Evolutionary conservation across 306 rosid species (phyloP).

Genomic region (Begonia fuchsioides): DNA sequence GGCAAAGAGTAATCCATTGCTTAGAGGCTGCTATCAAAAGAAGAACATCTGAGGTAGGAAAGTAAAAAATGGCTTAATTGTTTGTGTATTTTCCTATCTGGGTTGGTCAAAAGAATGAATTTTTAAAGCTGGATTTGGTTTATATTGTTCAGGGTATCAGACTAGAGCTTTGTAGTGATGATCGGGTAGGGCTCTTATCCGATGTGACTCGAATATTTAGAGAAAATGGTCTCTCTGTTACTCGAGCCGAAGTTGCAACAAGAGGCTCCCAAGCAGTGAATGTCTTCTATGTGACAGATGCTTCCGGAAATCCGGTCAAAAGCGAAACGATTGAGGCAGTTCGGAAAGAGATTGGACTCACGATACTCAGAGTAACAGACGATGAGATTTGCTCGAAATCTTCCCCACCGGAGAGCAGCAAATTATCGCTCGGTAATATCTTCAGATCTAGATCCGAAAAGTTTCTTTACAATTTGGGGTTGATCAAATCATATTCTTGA

Average conservation of each 20-base stretch:
- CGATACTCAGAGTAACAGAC: conserved; percentile 52
- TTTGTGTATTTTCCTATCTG: background rate
- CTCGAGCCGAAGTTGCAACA: conserved; percentile 83
- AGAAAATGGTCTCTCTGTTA: conserved; percentile 88
- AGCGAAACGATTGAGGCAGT: conserved; percentile 82
- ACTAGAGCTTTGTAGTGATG: conserved; percentile 77
- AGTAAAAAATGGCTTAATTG: background rate
- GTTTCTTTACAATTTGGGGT: conserved; percentile 77
- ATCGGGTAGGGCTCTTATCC: conserved; percentile 76
- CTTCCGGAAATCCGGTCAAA: conserved; percentile 61
- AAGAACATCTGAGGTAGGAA: conserved; percentile 66
- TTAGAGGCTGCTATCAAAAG: conserved; percentile 89
- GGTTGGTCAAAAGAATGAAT: background rate
- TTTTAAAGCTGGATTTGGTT: background rate
- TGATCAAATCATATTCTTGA: conserved; percentile 68
- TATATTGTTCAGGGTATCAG: conserved; percentile 55
- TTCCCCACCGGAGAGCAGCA: conserved; percentile 37
- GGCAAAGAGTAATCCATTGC: conserved; percentile 87
- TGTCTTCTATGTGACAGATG: conserved; percentile 70
- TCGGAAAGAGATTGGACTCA: conserved; percentile 71
- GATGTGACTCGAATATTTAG: conserved; percentile 93
- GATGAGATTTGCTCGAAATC: conserved; percentile 35
- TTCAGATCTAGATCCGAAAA: conserved; percentile 76
- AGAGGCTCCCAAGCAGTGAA: conserved; percentile 70
- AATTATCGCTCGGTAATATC: conserved; percentile 53